These are phyloP conservation scores for Fraxinus floribunda DNA, from an alignment of 305 asterid genomes.

Conservation along the genomic window DNA sequence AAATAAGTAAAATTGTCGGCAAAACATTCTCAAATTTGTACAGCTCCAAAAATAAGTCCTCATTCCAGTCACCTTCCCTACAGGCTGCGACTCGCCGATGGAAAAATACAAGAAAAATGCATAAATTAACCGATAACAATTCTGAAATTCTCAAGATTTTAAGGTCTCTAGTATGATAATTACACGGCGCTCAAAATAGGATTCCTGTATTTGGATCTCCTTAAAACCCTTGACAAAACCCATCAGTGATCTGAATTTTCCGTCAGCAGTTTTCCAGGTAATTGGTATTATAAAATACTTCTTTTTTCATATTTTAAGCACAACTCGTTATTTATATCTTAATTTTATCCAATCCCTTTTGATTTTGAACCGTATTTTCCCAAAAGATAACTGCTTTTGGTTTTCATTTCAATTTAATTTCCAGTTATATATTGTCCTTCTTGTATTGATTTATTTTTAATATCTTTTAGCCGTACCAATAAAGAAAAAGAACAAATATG, in stretches of 20 bases:
- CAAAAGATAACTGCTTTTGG: background rate
- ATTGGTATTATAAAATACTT: background rate
- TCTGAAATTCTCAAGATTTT: background rate
- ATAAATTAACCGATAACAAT: background rate
- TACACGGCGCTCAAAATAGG: background rate
- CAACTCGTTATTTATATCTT: background rate
- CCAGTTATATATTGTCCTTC: background rate
- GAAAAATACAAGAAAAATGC: background rate
- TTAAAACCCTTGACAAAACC: background rate
- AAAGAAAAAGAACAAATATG: conserved; percentile 41
- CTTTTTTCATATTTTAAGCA: background rate
- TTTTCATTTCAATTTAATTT: background rate
- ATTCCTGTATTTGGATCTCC: background rate
- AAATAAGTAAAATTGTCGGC: background rate
- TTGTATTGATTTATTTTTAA: background rate
- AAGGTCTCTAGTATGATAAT: background rate
- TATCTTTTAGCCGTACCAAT: conserved; percentile 14
- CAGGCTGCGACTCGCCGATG: background rate
- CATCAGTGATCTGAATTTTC: background rate
- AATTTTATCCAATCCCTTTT: background rate
- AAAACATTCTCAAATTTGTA: background rate
- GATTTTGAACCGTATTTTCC: conserved; percentile 7
- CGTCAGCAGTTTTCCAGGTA: conserved; percentile 25
- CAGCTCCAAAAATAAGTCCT: background rate
- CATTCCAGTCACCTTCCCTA: background rate